Percentiles rank a stretch among this genome's conserved stretches.
Evolutionary conservation across 2,329 filamentous ascomycete genomes (phyloP).

Genomic region (Pseudocercospora fijiensis): DNA sequence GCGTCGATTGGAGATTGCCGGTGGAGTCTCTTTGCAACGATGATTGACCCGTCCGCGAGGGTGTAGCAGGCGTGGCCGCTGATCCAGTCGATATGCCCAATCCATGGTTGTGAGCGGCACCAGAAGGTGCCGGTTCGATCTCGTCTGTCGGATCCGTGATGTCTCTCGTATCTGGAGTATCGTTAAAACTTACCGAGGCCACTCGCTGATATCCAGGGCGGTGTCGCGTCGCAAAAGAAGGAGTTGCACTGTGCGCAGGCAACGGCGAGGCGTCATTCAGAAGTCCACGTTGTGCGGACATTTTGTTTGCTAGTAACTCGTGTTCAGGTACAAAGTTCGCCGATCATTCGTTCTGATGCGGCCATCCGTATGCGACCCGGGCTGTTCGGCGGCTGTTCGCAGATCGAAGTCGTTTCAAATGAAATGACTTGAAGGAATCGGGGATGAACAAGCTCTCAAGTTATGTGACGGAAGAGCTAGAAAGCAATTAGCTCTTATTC

Average conservation of each 20-base stretch:
- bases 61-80: constrained; percentile 23
- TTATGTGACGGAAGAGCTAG: background rate
- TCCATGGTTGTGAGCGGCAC: constrained; percentile 30
- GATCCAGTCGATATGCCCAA: constrained; percentile 37
- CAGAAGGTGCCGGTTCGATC: constrained; percentile 16
- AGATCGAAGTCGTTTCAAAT: constrained; percentile 17
- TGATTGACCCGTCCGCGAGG: background rate
- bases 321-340: constrained; percentile 6
- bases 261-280: constrained; percentile 20
- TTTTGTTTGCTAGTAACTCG: constrained; percentile 12
- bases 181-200: constrained; percentile 38
- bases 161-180: constrained; percentile 27
- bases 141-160: constrained; percentile 36
- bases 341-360: constrained; percentile 10
- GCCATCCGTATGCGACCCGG: constrained; percentile 11
- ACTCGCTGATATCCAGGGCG: constrained; percentile 41
- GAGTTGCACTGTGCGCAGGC: constrained; percentile 4
- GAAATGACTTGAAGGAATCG: background rate
- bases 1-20: constrained; percentile 13
- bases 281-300: constrained; percentile 21
- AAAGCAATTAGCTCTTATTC: background rate
- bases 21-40: constrained; percentile 17
- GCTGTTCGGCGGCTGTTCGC: constrained; percentile 7
- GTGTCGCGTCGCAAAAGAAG: constrained; percentile 26
- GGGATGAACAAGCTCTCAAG: constrained; percentile 1